Conservation (phyloP, 2,329 filamentous ascomycete species). For the Myotisia sp. region DNA sequence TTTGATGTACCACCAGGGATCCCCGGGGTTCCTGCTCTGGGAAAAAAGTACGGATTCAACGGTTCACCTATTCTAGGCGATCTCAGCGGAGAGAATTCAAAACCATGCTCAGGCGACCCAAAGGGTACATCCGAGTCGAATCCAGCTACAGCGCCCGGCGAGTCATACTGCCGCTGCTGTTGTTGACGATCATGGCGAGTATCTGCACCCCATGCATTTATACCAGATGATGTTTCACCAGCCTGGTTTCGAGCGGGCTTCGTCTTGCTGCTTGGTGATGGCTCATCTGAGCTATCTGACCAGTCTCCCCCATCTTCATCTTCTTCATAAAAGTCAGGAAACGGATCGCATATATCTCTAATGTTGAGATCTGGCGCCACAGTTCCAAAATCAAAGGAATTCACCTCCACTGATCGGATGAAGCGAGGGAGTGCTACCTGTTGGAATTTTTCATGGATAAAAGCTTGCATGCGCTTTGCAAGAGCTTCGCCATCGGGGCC, state of each 20-base stretch:
- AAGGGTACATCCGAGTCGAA: conserved; percentile 19
- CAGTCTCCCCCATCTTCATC: conserved; percentile 41
- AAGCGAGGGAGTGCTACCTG: conserved; percentile 80
- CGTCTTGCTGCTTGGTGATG: neutral
- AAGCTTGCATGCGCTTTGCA: conserved; percentile 73
- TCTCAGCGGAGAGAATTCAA: conserved; percentile 21
- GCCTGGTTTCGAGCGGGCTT: conserved; percentile 1
- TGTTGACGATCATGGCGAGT: neutral
- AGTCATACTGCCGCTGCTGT: neutral
- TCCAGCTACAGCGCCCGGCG: conserved; percentile 7
- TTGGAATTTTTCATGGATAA: conserved; percentile 94
- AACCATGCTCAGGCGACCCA: conserved; percentile 17
- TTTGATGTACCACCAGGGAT: conserved; percentile 38
- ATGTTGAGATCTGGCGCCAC: conserved; percentile 75
- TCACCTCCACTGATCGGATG: conserved; percentile 89
- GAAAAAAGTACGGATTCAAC: conserved; percentile 29
- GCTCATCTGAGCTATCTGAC: conserved; percentile 25
- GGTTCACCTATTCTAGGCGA: conserved; percentile 26
- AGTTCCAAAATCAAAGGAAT: conserved; percentile 82
- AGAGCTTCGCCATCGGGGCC: conserved; percentile 76
- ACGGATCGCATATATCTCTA: conserved; percentile 90
- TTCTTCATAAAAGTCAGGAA: conserved; percentile 91
- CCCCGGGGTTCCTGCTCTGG: conserved; percentile 33
- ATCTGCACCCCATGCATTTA: neutral
- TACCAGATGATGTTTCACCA: neutral